Evolutionary conservation across 78 protist species (phyloP).

Genomic region (Protostelium mycophagum): DNA sequence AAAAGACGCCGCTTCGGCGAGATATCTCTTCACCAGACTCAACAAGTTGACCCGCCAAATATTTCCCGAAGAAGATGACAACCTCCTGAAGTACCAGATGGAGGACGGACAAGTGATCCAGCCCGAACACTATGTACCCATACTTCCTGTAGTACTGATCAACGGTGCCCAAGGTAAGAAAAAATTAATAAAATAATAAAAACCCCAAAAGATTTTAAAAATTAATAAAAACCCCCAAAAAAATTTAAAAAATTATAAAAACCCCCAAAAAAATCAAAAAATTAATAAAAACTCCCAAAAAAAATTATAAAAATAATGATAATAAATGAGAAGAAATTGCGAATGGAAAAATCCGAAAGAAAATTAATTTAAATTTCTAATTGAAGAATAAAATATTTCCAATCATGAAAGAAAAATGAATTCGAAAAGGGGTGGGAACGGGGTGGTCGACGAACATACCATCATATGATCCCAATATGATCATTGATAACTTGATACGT

Average conservation of each 20-base stretch:
- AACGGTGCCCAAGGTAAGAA: slow-evolving; percentile 87
- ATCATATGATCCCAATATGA: neutral
- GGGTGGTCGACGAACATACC: neutral
- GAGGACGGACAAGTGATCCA: slow-evolving; percentile 94
- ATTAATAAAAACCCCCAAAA: slow-evolving; percentile 4
- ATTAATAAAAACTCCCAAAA: too few species aligned
- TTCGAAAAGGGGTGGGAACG: neutral
- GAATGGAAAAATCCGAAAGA: too few species aligned
- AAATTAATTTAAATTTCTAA: too few species aligned
- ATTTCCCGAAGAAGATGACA: slow-evolving; percentile 66
- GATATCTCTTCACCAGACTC: slow-evolving; percentile 95
- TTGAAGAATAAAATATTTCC: too few species aligned
- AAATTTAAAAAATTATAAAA: neutral
- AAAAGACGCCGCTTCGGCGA: slow-evolving; percentile 92
- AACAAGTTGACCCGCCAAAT: slow-evolving; percentile 72
- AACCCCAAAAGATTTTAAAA: slow-evolving; percentile 28
- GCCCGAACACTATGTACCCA: slow-evolving; percentile 70
- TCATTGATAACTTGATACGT: neutral
- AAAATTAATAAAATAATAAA: slow-evolving; percentile 1
- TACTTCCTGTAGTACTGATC: slow-evolving; percentile 95
- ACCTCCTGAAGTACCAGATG: slow-evolving; percentile 36
- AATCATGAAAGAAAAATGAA: too few species aligned
- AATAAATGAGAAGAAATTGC: too few species aligned
- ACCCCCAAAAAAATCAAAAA: too few species aligned
- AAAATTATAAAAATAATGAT: too few species aligned